A percentile compares a stretch with the other conserved stretches of the same genome.
Conservation (phyloP, 2,329 filamentous ascomycete species). For the Aurifilum marmelostoma region DNA sequence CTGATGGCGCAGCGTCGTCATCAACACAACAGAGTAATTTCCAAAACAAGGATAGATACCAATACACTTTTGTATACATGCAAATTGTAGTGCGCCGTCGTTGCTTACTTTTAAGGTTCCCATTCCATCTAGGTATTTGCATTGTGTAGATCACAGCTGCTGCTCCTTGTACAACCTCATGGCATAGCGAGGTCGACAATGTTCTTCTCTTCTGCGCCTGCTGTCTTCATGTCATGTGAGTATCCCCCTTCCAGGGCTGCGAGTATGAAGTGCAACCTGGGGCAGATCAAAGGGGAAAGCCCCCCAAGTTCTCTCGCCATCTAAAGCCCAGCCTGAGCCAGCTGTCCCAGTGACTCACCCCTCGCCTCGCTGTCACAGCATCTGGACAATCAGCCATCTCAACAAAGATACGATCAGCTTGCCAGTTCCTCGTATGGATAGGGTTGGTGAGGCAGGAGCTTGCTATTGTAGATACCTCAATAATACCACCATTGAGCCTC, state of each 20-base stretch:
- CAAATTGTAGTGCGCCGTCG: not conserved
- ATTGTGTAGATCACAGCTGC: not conserved
- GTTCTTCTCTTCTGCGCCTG: not conserved
- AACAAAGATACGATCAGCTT: not conserved
- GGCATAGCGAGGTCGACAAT: not conserved
- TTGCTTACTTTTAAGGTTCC: not conserved
- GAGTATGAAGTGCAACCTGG: not conserved
- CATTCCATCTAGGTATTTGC: not conserved
- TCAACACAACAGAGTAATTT: not conserved
- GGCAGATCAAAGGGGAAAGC: not conserved
- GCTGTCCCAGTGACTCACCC: not conserved
- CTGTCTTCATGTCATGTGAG: not conserved
- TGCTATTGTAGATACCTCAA: not conserved
- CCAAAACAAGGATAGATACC: not conserved
- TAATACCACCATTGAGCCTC: not conserved
- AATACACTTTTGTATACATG: too few relatives aligned
- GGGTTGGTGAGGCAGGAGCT: not conserved
- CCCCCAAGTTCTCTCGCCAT: not conserved
- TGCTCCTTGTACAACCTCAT: not conserved
- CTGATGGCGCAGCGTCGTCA: not conserved
- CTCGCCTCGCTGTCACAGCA: not conserved
- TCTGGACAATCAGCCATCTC: not conserved
- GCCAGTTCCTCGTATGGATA: not conserved
- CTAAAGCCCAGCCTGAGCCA: not conserved
- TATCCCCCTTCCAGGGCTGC: not conserved